Evolutionary conservation across 2,329 filamentous ascomycete genomes (phyloP), one percentile per base, ranked within the genome.

Genomic region (Talaromyces pinophilus): DNA sequence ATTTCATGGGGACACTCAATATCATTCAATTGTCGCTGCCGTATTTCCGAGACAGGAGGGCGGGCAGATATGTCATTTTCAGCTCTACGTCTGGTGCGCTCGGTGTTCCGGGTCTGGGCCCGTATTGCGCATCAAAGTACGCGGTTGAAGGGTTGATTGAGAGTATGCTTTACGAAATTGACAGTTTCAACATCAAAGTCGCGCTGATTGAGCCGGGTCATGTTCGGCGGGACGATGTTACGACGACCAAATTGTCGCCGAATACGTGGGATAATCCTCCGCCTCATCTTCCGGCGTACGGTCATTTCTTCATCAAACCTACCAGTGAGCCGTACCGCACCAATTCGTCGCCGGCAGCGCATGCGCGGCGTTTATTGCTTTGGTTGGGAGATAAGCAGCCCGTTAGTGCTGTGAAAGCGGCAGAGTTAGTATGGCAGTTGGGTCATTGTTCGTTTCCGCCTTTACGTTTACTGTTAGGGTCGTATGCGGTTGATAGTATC

Each of bases 81-180:
- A 97, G 92, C 75, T 95, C 91, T 8, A 97, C 93, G 0, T 91
- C 91, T 38, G 95, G 95, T 4, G 92, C 94, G 0, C 85, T 97
- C n/a, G 95, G 94, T 1, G 92, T 98, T 0, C 95, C 95, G 0
- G 95, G 95, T 0, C 80, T 98, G 5, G 94, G 94, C 0, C 94
- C 94, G 0, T 98, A 97, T 75, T 98, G 94, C 78, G 95, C 95
- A 1, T 97, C 93, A 17, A 99, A 98, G 77, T 98, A 97, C 79
- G 95, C 95, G 0, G 92, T 97, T 3, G 95, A 99, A 76, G 95
- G 94, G 0, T 82, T 99, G 63, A 93, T 98, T 71, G 95, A 99
- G 79, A 93, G 92, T 17, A 94, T 99, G 91, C 85, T 97, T 17
- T 98, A 98, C 79, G 95, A 99, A 77, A 90, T 96, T 44, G 93